phyloP scores from a whole-genome alignment of 768 basidiomycete species.

The Suillus spraguei region DNA sequence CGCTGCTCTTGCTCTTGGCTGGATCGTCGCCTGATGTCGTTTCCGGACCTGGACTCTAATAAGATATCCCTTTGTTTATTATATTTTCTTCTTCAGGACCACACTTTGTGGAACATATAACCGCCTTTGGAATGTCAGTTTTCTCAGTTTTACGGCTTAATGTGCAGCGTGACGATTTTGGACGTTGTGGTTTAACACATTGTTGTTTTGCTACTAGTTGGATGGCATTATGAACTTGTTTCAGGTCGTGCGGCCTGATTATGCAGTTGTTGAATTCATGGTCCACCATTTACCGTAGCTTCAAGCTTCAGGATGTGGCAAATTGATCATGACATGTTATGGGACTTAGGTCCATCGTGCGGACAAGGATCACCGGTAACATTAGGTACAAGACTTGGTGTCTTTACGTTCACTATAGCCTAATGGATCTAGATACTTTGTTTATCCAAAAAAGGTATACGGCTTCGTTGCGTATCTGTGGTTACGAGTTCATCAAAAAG shows the following conservation, averaged over 20 bases:
- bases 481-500: neutral
- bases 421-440: neutral
- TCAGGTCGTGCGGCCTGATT: neutral
- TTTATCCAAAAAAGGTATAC: no score
- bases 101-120: neutral
- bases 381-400: neutral
- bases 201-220: constrained; percentile 1
- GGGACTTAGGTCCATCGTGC: no score
- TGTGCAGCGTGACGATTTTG: constrained; percentile 8
- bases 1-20: constrained; percentile 28
- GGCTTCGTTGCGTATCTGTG: neutral
- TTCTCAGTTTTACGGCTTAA: neutral
- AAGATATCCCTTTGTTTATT: constrained; percentile 10
- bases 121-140: constrained; percentile 3
- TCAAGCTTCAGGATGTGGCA: neutral
- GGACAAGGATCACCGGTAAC: neutral
- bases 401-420: neutral
- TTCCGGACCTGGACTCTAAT: neutral
- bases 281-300: neutral
- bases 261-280: neutral
- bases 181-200: neutral
- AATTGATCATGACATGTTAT: neutral
- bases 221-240: constrained; percentile 4
- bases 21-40: constrained; percentile 27
- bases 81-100: neutral